A percentile compares a stretch with the other conserved stretches of the same genome.
Evolutionary conservation across 441 rosid species (phyloP).

Genomic region (Croton setiger): DNA sequence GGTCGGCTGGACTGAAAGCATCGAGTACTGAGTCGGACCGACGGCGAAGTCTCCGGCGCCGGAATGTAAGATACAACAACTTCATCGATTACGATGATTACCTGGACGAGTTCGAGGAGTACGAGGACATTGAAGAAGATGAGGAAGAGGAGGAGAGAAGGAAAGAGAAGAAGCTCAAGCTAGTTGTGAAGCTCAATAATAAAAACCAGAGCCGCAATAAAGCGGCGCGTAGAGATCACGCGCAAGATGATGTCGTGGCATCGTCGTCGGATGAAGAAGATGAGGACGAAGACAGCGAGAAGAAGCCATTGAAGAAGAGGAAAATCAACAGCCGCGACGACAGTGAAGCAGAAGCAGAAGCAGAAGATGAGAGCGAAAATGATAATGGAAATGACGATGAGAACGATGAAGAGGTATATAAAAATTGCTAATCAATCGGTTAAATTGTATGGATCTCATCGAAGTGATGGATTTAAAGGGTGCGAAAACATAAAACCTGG

Average conservation of each 20-base stretch:
- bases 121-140: conserved; percentile 34
- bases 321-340: conserved; percentile 38
- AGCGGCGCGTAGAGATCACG: conserved; percentile 35
- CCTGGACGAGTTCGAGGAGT: conserved; percentile 64
- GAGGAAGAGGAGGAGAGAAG: conserved; percentile 43
- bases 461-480: not conserved
- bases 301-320: conserved; percentile 57
- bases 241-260: conserved; percentile 18
- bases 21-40: conserved; percentile 35
- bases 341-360: conserved; percentile 27
- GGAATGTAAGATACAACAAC: conserved; percentile 75
- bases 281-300: conserved; percentile 30
- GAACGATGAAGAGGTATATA: conserved; percentile 32
- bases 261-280: conserved; percentile 11
- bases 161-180: conserved; percentile 71
- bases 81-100: conserved; percentile 76
- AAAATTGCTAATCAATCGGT: not conserved
- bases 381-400: conserved; percentile 29
- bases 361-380: conserved; percentile 35
- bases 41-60: conserved; percentile 72
- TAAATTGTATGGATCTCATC: conserved; percentile 24
- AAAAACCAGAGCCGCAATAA: conserved; percentile 37
- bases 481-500: conserved; percentile 7
- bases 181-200: conserved; percentile 50
- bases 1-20: conserved; percentile 21